A percentile compares a stretch with the other conserved stretches of the same genome.
These are phyloP conservation scores for Linderniella brevidens DNA, from an alignment of 257 asterid species.

Conservation along the genomic window DNA sequence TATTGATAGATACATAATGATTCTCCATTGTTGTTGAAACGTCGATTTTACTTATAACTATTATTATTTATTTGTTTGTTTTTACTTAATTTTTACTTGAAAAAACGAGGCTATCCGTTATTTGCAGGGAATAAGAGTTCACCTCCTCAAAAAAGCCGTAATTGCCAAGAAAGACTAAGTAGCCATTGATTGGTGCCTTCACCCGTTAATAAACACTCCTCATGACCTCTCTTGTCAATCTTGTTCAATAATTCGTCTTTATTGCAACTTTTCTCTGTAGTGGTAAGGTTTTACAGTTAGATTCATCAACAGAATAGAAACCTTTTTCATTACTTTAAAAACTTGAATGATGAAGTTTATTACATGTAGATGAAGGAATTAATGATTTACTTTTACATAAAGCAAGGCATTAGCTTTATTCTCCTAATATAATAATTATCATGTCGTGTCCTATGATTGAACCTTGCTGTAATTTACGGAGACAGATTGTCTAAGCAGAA, in stretches of 20 bases:
- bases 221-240: slow-evolving; percentile 3
- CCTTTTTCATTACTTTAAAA: slow-evolving; percentile 16
- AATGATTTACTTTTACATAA: slow-evolving; percentile 25
- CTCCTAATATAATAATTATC: slow-evolving; percentile 12
- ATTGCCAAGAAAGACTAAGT: slow-evolving; percentile 43
- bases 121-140: slow-evolving; percentile 26
- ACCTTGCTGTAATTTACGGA: slow-evolving; percentile 4
- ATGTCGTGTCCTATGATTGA: slow-evolving; percentile 12
- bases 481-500: slow-evolving; percentile 6
- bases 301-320: too few species aligned
- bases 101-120: too few species aligned
- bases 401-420: slow-evolving; percentile 19
- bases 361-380: slow-evolving; percentile 10
- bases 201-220: slow-evolving; percentile 18
- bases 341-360: slow-evolving; percentile 7
- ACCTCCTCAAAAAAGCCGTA: slow-evolving; percentile 41
- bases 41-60: slow-evolving; percentile 20
- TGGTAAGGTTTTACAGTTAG: not conserved
- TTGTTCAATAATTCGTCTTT: too few species aligned
- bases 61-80: slow-evolving; percentile 5
- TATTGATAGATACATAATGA: slow-evolving; percentile 12
- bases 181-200: slow-evolving; percentile 19
- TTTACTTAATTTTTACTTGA: too few species aligned
- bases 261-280: not conserved
- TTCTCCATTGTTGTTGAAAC: slow-evolving; percentile 6